Base-by-base conservation (phyloP, 148 eudicot genomes). In the Amaranthus cruentus region DNA sequence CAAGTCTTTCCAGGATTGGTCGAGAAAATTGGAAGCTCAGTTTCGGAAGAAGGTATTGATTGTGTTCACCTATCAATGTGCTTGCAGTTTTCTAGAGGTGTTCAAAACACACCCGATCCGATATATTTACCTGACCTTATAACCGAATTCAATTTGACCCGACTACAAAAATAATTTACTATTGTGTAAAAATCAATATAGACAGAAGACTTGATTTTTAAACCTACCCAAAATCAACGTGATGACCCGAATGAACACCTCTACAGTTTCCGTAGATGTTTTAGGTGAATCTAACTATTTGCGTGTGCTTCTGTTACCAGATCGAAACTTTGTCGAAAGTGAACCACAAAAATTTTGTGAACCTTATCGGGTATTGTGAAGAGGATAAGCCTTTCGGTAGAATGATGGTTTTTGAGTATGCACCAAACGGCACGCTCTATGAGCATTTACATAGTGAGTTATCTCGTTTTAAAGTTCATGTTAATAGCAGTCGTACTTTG, bases 391-490 rank as follows among this genome's bases (percentile, higher is more conserved):
- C 98, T 71, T 91, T 95, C 82, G 88, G 91, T 10, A 88, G 98
- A 81, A 91, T 94, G 93, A 85, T 91, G 98, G 96, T 94, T 70
- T 94, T 94, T 56, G 98, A 95, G 86, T 95, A 95, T 78, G 96
- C 97, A 66, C 96, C 98, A 63, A 95, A 90, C 70, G 98, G 98
- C 76, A 91, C 98, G 9, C 90, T 95, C 15, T 95, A 87, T 56
- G 98, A 95, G 87, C 97, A 95, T 83, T 84, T 95, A 66, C 97
- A 95, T 83, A 82, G 98, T 94, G 79, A 85, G 97, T 79, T 55
- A 12, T 11, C 18, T 44, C 38, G 38, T 28, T 28, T 0, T 28
- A 0, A 28, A 0, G 38, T 28, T 28, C 38, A 28, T 28, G 60
- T 66, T 44, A 4, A 60, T 9, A 3, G 56, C 46, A 5, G 38